A percentile compares a stretch with the other conserved stretches of the same genome.
Evolutionary conservation across 305 asterid genomes (phyloP).

Genomic region (Fraxinus xanthoxyloides): DNA sequence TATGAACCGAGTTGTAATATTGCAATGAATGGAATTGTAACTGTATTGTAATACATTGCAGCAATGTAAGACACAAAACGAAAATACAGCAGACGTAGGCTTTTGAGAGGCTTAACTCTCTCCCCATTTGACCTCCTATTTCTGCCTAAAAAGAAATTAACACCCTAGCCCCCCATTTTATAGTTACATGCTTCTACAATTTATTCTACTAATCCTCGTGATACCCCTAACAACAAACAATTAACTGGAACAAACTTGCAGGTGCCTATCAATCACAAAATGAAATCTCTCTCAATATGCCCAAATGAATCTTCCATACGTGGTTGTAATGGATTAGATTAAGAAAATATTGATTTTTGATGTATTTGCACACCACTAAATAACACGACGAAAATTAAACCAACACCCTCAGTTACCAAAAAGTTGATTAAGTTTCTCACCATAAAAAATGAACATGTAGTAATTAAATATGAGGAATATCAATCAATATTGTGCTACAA

Average conservation of each 20-base stretch:
- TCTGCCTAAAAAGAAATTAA: neutral
- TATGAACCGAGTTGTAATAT: neutral
- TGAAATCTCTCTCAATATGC: slow-evolving; percentile 4
- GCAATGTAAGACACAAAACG: neutral
- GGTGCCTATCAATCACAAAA: neutral
- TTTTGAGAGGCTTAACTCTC: neutral
- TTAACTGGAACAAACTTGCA: neutral
- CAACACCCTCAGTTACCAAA: neutral
- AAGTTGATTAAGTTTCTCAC: neutral
- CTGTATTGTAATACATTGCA: neutral
- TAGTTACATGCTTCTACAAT: neutral
- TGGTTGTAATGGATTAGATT: neutral
- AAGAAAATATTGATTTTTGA: neutral
- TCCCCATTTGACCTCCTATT: neutral
- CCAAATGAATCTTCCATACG: neutral
- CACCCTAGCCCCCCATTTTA: neutral
- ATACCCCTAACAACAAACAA: neutral
- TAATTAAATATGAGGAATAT: neutral
- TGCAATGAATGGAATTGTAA: neutral
- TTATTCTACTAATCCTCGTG: neutral
- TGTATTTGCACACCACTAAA: neutral
- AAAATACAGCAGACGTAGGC: neutral
- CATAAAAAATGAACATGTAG: neutral
- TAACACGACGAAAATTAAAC: neutral
- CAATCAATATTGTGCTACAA: neutral